A percentile compares a stretch with the other conserved stretches of the same genome.
These are phyloP conservation scores for Talaromyces islandicus DNA, from an alignment of 2,329 filamentous ascomycete genomes.

Conservation along the genomic window DNA sequence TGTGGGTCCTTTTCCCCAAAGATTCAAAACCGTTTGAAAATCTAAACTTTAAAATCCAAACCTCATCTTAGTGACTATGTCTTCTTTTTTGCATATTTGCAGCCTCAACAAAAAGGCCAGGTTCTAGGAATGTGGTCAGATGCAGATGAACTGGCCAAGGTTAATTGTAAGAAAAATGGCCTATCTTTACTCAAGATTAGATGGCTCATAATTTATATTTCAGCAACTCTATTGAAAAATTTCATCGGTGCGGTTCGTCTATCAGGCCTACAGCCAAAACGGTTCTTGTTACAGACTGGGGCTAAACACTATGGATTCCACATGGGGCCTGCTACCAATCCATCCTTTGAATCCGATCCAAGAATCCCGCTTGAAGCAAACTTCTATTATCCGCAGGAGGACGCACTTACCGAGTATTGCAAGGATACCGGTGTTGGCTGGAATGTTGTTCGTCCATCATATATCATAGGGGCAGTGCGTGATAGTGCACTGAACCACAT, in stretches of 20 bases:
- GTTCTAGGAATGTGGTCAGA: conserved; percentile 3
- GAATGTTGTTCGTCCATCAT: conserved; percentile 6
- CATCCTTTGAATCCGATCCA: conserved; percentile 4
- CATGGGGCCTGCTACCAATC: conserved; percentile 5
- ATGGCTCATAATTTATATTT: neutral
- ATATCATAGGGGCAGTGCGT: conserved; percentile 5
- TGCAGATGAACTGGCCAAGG: neutral
- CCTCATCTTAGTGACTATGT: neutral
- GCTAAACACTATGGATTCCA: conserved; percentile 6
- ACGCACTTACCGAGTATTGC: conserved; percentile 1
- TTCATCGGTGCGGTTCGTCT: neutral
- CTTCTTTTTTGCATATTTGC: conserved; percentile 7
- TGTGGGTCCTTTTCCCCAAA: neutral
- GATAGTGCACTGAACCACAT: conserved; percentile 3
- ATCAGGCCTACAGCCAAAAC: neutral
- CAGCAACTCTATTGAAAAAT: conserved; percentile 1
- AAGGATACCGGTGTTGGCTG: neutral
- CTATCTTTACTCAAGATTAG: no score
- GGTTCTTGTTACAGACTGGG: conserved; percentile 4
- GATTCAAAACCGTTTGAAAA: neutral
- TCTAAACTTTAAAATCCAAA: neutral
- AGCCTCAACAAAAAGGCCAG: conserved; percentile 3
- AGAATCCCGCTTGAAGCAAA: conserved; percentile 2
- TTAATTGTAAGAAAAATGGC: neutral
- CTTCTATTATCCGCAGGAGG: conserved; percentile 6